phyloP scores from a whole-genome alignment of 768 basidiomycete genomes.

The Phaffia australis region DNA sequence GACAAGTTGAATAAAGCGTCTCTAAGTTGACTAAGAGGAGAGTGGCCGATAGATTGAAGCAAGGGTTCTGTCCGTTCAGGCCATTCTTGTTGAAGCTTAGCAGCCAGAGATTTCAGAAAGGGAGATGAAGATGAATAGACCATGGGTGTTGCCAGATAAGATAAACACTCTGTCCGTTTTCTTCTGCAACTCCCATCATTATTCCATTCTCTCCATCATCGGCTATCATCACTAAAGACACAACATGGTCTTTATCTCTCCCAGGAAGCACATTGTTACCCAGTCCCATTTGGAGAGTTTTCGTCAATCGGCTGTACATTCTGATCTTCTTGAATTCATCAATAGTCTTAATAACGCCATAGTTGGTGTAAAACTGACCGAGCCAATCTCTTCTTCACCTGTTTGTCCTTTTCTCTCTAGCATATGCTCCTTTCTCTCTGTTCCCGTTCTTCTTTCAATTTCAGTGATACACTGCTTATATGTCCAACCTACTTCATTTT shows the following conservation, averaged over 20 bases:
- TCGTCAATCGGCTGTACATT: constrained; percentile 59
- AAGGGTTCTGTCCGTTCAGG: too few relatives aligned
- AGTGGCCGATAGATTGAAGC: too few relatives aligned
- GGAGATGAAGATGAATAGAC: too few relatives aligned
- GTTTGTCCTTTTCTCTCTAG: not conserved
- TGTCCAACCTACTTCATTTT: not conserved
- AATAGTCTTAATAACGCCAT: constrained; percentile 64
- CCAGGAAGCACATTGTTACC: constrained; percentile 63
- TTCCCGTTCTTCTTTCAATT: not conserved
- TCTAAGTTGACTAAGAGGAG: too few relatives aligned
- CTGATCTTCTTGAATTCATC: constrained; percentile 58
- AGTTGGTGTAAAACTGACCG: constrained; percentile 62
- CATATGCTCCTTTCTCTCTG: not conserved
- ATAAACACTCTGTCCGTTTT: too few relatives aligned
- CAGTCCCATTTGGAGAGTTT: constrained; percentile 72
- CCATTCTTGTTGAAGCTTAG: too few relatives aligned
- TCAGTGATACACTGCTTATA: not conserved
- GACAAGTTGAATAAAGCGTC: too few relatives aligned
- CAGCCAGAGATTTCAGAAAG: too few relatives aligned
- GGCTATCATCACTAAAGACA: not conserved
- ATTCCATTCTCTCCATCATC: not conserved
- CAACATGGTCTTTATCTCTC: constrained; percentile 31
- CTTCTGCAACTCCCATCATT: too few relatives aligned
- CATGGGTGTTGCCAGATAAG: too few relatives aligned
- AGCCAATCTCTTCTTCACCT: constrained; percentile 32